Evolutionary conservation across 805 yeast species (phyloP), one percentile per base, ranked within the genome.

Genomic region (Torulaspora maleeae): DNA sequence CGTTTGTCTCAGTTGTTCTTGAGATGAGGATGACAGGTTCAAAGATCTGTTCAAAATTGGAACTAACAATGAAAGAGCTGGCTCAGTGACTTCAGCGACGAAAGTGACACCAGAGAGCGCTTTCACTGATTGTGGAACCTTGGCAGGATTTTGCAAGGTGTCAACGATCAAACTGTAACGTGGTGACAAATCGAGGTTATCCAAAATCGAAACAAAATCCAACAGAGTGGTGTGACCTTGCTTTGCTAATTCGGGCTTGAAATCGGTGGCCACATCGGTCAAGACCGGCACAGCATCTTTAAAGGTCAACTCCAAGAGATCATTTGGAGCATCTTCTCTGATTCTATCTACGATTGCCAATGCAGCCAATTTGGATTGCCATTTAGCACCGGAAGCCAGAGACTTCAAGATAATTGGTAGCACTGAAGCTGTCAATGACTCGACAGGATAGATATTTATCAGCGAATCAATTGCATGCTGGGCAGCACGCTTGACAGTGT

Each of bases 81-180:
- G 95, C 71, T 90, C 98, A 12, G 97, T 93, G 52, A 91, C 99
- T 72, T 93, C 99, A 38, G 99, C 96, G 40, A 91, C 98, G 66
- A 91, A 91, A 0, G 99, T 93, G 44, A 91, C 97, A 33, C 95
- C 85, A 2, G 96, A 84, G 52, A 91, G 76, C 36, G 91, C 79
- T 68, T 84, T 86, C 66, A 91, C 86, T 68, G 96, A 89, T 48
- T 78, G 83, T 46, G 96, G 86, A 40, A 91, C 95, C 63, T 86
- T 85, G 53, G 75, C 75, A 45, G 98, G 98, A 11, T 91, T 86
- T 38, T 95, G 89, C 67, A 93, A 76, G 41, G 98, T 91, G 53
- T 84, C 86, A 32, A 87, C 85, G 64, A 91, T 88, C 43, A 82
- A 66, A 53, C 88, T 90, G 61, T 79, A 83, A 64, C 96, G 85